Base-by-base conservation (phyloP, 2,329 filamentous ascomycete genomes). In the Pseudogymnoascus sp. region DNA sequence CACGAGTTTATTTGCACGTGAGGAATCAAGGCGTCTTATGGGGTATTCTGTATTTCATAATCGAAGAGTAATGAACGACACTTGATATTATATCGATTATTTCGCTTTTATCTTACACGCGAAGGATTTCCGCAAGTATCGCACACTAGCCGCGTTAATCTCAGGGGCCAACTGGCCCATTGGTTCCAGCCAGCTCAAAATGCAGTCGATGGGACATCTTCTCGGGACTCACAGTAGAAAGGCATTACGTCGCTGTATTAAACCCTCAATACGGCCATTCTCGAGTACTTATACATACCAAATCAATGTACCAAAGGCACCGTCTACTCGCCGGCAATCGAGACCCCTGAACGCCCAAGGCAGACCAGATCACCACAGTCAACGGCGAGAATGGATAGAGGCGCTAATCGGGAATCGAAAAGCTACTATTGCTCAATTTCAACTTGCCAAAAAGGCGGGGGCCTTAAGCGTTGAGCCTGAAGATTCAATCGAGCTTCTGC, bases 401-500 rank as follows among this genome's bases (percentile, higher is more conserved):
- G 45, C 45, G 23, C 45, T 52, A 30, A 52, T 30, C 10, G 26
- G 23, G 26, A 30, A 30, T 30, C 45, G 23, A 10, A 52, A 52
- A 30, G 45, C 45, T 19, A 52, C 45, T 30, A 52, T 30, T 19
- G 55, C 55, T 9, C 33, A 35, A 23, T 38, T 57, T 33, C 9
- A 6, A n/a, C 18, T 35, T 21, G 55, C 55, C 55, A 57, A 57
- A 38, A 57, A 57, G 21, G 33, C 19, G n/a, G 68, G 68, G 18
- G 64, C 58, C 33, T 58, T 71, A 19, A 52, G 59, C 7, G 55
- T 71, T 10, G 60, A 65, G 7, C 63, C 67, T 1, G 60, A 64
- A 12, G 58, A 60, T 38, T 66, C 64, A 5, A 30, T 67, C 15
- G 62, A 65, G n/a, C 65, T 70, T 35, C 59, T 71, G 3, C 62